A percentile compares a stretch with the other conserved stretches of the same genome.
These are phyloP conservation scores for Ilex aquifolium DNA, from an alignment of 257 asterid genomes.

Conservation along the genomic window DNA sequence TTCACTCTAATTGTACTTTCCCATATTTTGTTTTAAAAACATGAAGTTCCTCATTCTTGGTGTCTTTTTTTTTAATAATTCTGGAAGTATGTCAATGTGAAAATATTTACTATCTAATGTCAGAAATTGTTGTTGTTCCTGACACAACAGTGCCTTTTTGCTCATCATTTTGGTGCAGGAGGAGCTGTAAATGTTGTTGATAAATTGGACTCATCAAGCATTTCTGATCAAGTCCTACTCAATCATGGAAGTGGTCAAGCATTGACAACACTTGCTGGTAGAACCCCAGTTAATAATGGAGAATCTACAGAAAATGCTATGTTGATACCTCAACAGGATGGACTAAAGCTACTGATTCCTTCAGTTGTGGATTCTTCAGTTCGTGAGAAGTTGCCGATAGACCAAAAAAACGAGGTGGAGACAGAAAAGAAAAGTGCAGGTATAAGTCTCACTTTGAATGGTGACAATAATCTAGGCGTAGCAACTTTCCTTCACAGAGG, in stretches of 20 bases:
- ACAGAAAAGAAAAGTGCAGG: slow-evolving; percentile 34
- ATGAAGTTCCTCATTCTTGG: too few species aligned
- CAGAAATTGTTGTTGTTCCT: too few species aligned
- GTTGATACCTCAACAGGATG: slow-evolving; percentile 34
- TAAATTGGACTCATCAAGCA: slow-evolving; percentile 20
- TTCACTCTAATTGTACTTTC: too few species aligned
- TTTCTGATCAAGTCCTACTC: slow-evolving; percentile 16
- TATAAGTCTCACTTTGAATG: slow-evolving; percentile 5
- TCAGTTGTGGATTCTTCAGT: slow-evolving; percentile 25
- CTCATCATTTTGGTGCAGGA: slow-evolving; percentile 13
- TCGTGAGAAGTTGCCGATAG: slow-evolving; percentile 18
- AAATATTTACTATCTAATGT: too few species aligned
- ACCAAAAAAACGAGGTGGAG: slow-evolving; percentile 20
- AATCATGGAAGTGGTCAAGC: slow-evolving; percentile 18
- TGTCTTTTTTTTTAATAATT: too few species aligned
- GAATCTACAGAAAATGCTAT: slow-evolving; percentile 18
- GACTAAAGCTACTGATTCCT: slow-evolving; percentile 34
- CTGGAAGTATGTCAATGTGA: too few species aligned
- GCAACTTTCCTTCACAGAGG: neutral
- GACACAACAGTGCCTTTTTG: neutral
- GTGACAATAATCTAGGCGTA: slow-evolving; percentile 1
- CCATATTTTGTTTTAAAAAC: too few species aligned
- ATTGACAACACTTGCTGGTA: slow-evolving; percentile 15
- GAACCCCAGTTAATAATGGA: slow-evolving; percentile 24
- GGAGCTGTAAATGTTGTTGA: slow-evolving; percentile 18